Evolutionary conservation across 169 alveolate genomes (phyloP), one percentile per base, ranked within the genome.

Genomic region (Plasmodium gallinaceum): DNA sequence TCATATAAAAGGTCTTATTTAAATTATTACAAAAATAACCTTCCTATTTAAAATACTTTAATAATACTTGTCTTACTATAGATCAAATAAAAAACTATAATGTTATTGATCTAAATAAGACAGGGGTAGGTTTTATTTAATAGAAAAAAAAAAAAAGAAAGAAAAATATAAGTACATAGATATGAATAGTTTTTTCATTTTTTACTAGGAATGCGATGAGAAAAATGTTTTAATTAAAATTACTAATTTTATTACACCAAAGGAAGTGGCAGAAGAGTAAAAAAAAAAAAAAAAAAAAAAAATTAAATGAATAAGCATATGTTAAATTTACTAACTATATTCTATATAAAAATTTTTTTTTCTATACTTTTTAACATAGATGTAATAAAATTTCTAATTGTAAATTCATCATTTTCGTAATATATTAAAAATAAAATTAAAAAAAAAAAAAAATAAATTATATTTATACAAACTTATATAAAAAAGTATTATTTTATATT

Each of bases 191-290:
- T 60, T 20, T 54, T 54, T 24, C 32, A 20, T n/a, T 64, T 42
- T 61, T 45, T 58, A 22, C 42, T 58, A 78, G 89, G 78, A 78
- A 60, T 78, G 89, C 51, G 71, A 78, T 42, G 39, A 65, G 8
- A 58, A 78, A 64, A 20, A 78, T 26, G 57, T 62, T 65, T 42
- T 78, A 45, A 46, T 78, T 68, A 78, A 43, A 64, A 65, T 78
- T 58, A 48, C 62, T 16, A 78, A 65, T 22, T 69, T 24, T 32
- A 57, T 58, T 45, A 45, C 78, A 5, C 89, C 89, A 12, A 78
- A 65, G 57, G 89, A 65, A 58, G 89, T 68, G 20, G 89, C 89
- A 26, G 69, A 52, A n/a, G 89, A 78, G 89, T 78, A 78, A 64
- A 32, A 9, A 18, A 37, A 58, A 51, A 78, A 69, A 48, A 46